Conservation (phyloP, 1,139 yeast species). For the Hyphopichia pseudoburtonii region DNA sequence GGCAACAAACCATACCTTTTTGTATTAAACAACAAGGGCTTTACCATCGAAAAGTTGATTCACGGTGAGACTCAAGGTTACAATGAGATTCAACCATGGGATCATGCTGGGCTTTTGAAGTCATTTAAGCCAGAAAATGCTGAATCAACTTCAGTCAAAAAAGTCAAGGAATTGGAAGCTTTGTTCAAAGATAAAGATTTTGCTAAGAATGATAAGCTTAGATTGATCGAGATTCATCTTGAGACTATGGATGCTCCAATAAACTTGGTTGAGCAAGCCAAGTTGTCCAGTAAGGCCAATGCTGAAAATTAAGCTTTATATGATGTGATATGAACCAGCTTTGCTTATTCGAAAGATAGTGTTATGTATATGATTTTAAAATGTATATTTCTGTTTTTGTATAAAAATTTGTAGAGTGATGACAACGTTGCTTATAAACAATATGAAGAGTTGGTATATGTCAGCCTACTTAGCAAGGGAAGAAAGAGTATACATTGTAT, state of each 20-base stretch:
- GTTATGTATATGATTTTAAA: too few species aligned
- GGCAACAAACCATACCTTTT: constrained; percentile 33
- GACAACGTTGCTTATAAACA: too few species aligned
- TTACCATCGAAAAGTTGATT: constrained; percentile 40
- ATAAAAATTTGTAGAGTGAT: too few species aligned
- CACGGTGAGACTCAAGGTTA: constrained; percentile 37
- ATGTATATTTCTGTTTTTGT: too few species aligned
- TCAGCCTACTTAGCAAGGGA: too few species aligned
- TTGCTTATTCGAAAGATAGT: too few species aligned
- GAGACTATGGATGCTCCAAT: constrained; percentile 27
- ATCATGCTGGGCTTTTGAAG: constrained; percentile 30
- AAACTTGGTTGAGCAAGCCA: constrained; percentile 16
- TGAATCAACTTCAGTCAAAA: constrained; percentile 18
- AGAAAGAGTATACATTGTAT: too few species aligned
- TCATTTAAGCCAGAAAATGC: constrained; percentile 26
- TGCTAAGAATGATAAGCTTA: constrained; percentile 18
- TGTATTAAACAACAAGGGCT: constrained; percentile 41
- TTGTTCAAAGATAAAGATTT: constrained; percentile 19
- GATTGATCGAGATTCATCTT: constrained; percentile 25
- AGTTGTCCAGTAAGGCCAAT: constrained; percentile 11
- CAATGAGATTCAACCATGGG: constrained; percentile 43
- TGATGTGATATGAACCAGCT: too few species aligned
- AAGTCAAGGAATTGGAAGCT: constrained; percentile 20
- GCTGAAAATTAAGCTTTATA: constrained; percentile 8
- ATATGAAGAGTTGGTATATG: too few species aligned